Evolutionary conservation across 805 yeast genomes (phyloP).

Genomic region (Candida tammaniensis): DNA sequence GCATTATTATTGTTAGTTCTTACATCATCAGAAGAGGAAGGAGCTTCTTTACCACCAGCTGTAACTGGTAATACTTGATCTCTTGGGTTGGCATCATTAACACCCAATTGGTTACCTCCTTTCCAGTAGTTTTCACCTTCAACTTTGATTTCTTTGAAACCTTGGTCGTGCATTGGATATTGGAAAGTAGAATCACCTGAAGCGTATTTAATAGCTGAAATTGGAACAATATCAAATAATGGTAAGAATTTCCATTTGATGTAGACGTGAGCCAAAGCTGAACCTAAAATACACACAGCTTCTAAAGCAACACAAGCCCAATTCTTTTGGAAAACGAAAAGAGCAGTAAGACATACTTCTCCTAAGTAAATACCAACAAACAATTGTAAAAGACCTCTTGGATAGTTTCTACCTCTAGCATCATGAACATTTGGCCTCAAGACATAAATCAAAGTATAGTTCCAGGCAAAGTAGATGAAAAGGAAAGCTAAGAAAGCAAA

Average conservation of each 20-base stretch:
- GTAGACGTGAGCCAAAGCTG: slow-evolving; percentile 58
- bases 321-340: slow-evolving; percentile 72
- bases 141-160: slow-evolving; percentile 52
- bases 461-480: slow-evolving; percentile 57
- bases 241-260: slow-evolving; percentile 60
- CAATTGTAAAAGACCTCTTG: slow-evolving; percentile 67
- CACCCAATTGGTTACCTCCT: slow-evolving; percentile 43
- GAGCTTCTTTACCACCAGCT: background rate
- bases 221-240: slow-evolving; percentile 65
- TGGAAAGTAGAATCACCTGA: slow-evolving; percentile 38
- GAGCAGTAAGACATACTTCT: slow-evolving; percentile 64
- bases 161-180: slow-evolving; percentile 70
- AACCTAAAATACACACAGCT: slow-evolving; percentile 54
- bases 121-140: slow-evolving; percentile 50
- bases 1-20: slow-evolving; percentile 8
- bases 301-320: slow-evolving; percentile 79
- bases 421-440: slow-evolving; percentile 54
- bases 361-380: slow-evolving; percentile 71
- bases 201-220: slow-evolving; percentile 55
- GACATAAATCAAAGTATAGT: slow-evolving; percentile 66
- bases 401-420: slow-evolving; percentile 70
- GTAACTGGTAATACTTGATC: slow-evolving; percentile 19
- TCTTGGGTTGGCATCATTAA: slow-evolving; percentile 14
- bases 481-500: slow-evolving; percentile 60
- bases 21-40: slow-evolving; percentile 4